phyloP scores from a whole-genome alignment of 257 asterid species.

The Anisodus acutangulus region DNA sequence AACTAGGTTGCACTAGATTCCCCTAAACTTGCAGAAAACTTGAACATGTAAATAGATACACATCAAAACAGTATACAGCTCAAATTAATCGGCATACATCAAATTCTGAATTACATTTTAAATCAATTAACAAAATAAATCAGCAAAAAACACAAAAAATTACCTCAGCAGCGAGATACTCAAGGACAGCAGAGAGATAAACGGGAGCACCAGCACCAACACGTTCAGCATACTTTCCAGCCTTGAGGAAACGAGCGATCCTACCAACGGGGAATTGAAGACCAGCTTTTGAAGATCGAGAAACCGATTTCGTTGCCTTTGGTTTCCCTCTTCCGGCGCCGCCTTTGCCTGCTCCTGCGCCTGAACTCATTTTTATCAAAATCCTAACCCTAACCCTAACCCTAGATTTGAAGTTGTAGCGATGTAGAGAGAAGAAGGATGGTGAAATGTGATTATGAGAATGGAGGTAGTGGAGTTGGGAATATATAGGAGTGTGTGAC shows the following conservation, averaged over 20 bases:
- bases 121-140: too few relatives aligned
- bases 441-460: neutral
- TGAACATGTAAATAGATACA: too few relatives aligned
- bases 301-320: constrained; percentile 30
- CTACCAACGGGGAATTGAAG: constrained; percentile 36
- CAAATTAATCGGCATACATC: too few relatives aligned
- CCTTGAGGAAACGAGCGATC: constrained; percentile 30
- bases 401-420: neutral
- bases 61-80: neutral
- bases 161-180: constrained; percentile 38
- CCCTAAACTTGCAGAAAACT: too few relatives aligned
- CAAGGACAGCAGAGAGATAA: constrained; percentile 33
- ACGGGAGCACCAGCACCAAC: constrained; percentile 38
- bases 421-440: neutral
- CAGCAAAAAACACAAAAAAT: too few relatives aligned
- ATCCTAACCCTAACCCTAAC: constrained; percentile 13
- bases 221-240: constrained; percentile 33
- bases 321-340: constrained; percentile 32
- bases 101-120: neutral
- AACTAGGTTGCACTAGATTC: too few relatives aligned
- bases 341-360: constrained; percentile 12
- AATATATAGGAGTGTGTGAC: neutral
- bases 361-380: constrained; percentile 21
- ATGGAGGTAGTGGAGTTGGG: neutral
- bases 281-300: constrained; percentile 36